Percentiles rank a stretch among this genome's conserved stretches.
Evolutionary conservation across 2,329 filamentous ascomycete genomes (phyloP).

Genomic region (Pseudogymnoascus sp.): DNA sequence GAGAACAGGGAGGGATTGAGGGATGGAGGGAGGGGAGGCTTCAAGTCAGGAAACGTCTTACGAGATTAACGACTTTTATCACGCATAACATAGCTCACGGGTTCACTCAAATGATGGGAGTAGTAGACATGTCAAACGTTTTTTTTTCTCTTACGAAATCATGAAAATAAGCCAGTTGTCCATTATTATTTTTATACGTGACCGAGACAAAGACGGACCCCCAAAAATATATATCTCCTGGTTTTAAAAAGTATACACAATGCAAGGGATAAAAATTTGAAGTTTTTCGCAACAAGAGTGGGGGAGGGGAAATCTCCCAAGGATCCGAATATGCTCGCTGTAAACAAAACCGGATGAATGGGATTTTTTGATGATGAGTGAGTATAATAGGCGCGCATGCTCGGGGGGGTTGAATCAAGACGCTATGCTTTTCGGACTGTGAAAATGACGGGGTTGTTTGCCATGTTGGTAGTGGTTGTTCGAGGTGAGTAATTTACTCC

Average conservation of each 20-base stretch:
- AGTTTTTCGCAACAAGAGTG: slow-evolving; percentile 1
- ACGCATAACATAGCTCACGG: slow-evolving; percentile 8
- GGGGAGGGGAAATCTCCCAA: neutral
- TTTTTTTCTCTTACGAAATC: neutral
- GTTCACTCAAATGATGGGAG: neutral
- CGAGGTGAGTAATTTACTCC: slow-evolving; percentile 19
- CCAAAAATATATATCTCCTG: slow-evolving; percentile 10
- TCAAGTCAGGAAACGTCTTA: neutral
- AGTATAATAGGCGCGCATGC: neutral
- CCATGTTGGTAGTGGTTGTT: neutral
- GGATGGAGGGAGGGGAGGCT: neutral
- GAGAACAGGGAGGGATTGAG: neutral
- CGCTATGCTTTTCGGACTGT: neutral
- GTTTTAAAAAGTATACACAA: slow-evolving; percentile 1
- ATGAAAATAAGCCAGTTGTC: neutral
- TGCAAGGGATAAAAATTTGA: slow-evolving; percentile 3
- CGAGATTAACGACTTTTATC: neutral
- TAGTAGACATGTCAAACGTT: neutral
- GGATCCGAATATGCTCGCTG: slow-evolving; percentile 1
- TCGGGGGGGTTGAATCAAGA: neutral
- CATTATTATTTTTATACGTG: slow-evolving; percentile 4
- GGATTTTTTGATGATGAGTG: neutral
- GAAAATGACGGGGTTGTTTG: neutral
- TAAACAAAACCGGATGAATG: slow-evolving; percentile 3
- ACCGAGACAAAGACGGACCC: neutral